Percentiles rank a stretch among this genome's conserved stretches.
phyloP scores from a whole-genome alignment of 768 basidiomycete genomes.

The Suillus spraguei region DNA sequence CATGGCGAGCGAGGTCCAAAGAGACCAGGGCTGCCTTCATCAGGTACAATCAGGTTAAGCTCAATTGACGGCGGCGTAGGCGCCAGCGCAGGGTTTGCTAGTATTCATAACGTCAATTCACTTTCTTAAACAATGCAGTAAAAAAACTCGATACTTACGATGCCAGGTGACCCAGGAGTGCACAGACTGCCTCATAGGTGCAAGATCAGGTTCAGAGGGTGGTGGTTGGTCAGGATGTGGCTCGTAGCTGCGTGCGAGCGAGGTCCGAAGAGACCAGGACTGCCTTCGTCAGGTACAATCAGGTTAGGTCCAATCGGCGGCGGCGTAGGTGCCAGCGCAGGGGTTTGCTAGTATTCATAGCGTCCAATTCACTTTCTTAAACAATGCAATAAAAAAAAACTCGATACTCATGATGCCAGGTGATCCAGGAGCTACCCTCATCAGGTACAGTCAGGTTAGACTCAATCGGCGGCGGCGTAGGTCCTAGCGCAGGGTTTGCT shows the following conservation, averaged over 20 bases:
- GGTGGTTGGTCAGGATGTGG: slow-evolving; percentile 31
- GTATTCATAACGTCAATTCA: slow-evolving; percentile 11
- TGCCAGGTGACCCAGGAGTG: slow-evolving; percentile 68
- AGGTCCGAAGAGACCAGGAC: slow-evolving; percentile 79
- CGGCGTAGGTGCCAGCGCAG: too few species aligned
- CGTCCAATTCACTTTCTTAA: too few species aligned
- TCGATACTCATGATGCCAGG: too few species aligned
- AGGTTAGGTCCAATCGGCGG: too few species aligned
- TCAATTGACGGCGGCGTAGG: slow-evolving; percentile 66
- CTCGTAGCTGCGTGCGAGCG: slow-evolving; percentile 48
- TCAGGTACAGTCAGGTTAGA: too few species aligned
- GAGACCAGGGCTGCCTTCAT: slow-evolving; percentile 60
- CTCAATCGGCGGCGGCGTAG: too few species aligned
- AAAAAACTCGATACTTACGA: slow-evolving; percentile 46
- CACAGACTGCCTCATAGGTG: slow-evolving; percentile 44
- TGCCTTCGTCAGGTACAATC: slow-evolving; percentile 57
- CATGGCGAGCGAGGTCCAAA: slow-evolving; percentile 77
- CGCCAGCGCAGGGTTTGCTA: slow-evolving; percentile 59
- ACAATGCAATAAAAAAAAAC: too few species aligned
- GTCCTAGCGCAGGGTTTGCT: too few species aligned
- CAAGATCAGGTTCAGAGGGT: slow-evolving; percentile 33
- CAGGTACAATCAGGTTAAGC: slow-evolving; percentile 63
- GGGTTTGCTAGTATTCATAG: too few species aligned
- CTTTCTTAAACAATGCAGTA: slow-evolving; percentile 8
- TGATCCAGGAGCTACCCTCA: too few species aligned